These are phyloP conservation scores for Candida krabiensis DNA, from an alignment of 805 yeast genomes.

Conservation along the genomic window DNA sequence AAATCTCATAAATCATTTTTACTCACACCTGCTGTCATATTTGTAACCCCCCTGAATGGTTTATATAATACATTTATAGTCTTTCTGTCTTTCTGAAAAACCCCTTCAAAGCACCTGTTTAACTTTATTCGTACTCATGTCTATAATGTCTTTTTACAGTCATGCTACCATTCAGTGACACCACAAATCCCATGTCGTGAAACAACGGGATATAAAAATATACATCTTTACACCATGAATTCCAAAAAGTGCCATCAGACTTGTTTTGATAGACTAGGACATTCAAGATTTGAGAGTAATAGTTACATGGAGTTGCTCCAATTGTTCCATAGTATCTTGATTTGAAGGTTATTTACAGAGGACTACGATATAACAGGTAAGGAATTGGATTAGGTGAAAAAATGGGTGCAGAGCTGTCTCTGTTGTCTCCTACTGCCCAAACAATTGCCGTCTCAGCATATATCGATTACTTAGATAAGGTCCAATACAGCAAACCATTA, in stretches of 20 bases:
- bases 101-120: not conserved
- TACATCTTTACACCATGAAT: not conserved
- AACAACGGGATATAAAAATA: too few relatives aligned
- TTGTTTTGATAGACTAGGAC: not conserved
- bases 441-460: constrained; percentile 91
- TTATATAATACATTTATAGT: too few relatives aligned
- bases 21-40: too few relatives aligned
- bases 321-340: constrained; percentile 1
- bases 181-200: too few relatives aligned
- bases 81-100: not conserved
- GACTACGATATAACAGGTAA: not conserved
- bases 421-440: constrained; percentile 86
- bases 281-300: not conserved
- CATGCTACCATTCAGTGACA: too few relatives aligned
- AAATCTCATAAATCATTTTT: constrained; percentile 3
- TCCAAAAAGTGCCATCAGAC: constrained; percentile 1
- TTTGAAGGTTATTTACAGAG: too few relatives aligned
- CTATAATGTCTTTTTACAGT: too few relatives aligned
- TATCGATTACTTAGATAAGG: constrained; percentile 71
- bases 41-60: too few relatives aligned
- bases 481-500: constrained; percentile 72
- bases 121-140: too few relatives aligned
- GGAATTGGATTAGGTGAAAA: not conserved
- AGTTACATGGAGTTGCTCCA: not conserved
- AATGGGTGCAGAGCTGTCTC: constrained; percentile 91